Conservation (phyloP, 345 rosid species). For the Euphorbia tirucalli region DNA sequence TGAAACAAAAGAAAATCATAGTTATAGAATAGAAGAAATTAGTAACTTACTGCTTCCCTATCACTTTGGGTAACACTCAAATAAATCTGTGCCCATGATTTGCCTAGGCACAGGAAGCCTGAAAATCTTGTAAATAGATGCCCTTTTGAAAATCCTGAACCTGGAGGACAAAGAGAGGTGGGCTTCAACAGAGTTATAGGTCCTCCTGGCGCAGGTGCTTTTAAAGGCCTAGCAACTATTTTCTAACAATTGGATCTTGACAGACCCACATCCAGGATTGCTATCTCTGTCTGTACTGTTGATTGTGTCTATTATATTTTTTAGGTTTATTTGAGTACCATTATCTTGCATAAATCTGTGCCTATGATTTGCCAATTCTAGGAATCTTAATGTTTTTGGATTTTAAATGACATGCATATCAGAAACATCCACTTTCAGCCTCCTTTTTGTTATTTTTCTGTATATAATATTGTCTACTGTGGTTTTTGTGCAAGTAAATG, state of each 20-base stretch:
- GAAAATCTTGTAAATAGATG: neutral
- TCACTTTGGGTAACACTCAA: neutral
- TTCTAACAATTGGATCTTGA: neutral
- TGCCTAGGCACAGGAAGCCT: too few species aligned
- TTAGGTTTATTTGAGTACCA: neutral
- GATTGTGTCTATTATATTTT: neutral
- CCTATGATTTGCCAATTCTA: neutral
- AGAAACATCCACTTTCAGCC: neutral
- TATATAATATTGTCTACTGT: neutral
- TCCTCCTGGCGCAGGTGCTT: neutral
- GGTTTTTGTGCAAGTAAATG: neutral
- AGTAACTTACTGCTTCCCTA: neutral
- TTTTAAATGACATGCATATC: neutral
- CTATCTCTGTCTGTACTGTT: neutral
- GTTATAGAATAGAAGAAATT: neutral
- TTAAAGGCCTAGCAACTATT: neutral
- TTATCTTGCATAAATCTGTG: neutral
- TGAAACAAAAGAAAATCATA: slow-evolving; percentile 3
- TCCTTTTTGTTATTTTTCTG: neutral
- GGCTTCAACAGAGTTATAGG: neutral
- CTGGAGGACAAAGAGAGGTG: neutral
- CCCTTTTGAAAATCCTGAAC: neutral
- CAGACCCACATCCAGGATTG: neutral
- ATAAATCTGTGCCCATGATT: too few species aligned
- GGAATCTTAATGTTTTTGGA: neutral